Conservation (phyloP, 768 basidiomycete genomes). For the Suillus occidentalis region DNA sequence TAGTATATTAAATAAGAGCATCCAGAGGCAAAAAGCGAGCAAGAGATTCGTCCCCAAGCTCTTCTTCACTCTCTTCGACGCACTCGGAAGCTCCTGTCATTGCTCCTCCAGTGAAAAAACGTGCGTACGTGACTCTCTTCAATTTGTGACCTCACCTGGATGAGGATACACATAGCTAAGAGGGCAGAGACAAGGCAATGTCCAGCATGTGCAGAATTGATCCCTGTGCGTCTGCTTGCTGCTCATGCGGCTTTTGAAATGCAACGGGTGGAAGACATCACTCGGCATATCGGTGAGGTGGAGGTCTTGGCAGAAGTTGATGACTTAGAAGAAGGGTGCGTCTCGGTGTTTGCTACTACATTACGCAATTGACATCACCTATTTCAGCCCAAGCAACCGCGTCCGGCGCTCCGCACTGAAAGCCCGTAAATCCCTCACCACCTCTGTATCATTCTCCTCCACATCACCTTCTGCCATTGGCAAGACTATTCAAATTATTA, state of each 20-base stretch:
- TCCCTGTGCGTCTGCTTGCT: constrained; percentile 70
- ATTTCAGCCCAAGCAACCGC: constrained; percentile 16
- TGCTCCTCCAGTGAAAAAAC: constrained; percentile 46
- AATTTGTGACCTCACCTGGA: background rate
- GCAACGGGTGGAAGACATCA: constrained; percentile 68
- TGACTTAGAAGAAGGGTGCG: constrained; percentile 56
- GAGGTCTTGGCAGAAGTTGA: constrained; percentile 51
- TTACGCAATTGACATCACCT: constrained; percentile 37
- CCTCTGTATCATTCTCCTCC: constrained; percentile 23
- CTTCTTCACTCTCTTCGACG: constrained; percentile 37
- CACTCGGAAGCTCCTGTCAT: constrained; percentile 24
- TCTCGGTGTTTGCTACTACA: constrained; percentile 14
- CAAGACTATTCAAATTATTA: constrained; percentile 62
- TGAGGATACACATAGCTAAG: constrained; percentile 45
- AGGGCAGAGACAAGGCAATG: constrained; percentile 75
- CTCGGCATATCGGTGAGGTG: constrained; percentile 59
- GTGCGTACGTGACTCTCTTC: constrained; percentile 32
- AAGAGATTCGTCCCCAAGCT: constrained; percentile 28
- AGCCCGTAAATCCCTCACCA: constrained; percentile 40
- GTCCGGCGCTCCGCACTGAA: constrained; percentile 45
- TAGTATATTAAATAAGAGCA: background rate
- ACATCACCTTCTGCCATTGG: constrained; percentile 36
- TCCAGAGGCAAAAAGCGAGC: constrained; percentile 53
- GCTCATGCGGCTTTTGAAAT: constrained; percentile 66
- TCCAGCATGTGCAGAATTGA: constrained; percentile 70